Percentiles rank a stretch among this genome's conserved stretches.
Evolutionary conservation across 164 flowering plant species (phyloP).

Genomic region (Kingdonia uniflora): DNA sequence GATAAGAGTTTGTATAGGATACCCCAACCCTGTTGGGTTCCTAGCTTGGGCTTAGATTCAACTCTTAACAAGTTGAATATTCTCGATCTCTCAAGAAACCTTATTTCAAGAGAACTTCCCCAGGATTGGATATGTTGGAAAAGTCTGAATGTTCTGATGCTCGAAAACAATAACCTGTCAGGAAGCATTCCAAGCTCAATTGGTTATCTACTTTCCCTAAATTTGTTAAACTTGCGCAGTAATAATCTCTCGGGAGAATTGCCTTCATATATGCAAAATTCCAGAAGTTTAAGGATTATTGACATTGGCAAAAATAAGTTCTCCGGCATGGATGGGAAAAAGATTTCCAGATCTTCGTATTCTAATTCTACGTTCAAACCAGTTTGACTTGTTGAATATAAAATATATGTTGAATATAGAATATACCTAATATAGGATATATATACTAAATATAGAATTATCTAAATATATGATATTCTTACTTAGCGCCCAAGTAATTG

Average conservation of each 20-base stretch:
- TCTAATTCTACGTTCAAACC: slow-evolving; percentile 21
- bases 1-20: no score
- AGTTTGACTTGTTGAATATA: no score
- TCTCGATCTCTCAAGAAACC: slow-evolving; percentile 8
- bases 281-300: slow-evolving; percentile 8
- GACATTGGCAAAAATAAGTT: slow-evolving; percentile 27
- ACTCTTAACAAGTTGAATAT: no score
- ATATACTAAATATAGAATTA: no score
- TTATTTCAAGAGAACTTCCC: slow-evolving; percentile 7
- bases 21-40: no score
- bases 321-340: slow-evolving; percentile 19
- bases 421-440: no score
- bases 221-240: slow-evolving; percentile 10
- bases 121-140: neutral
- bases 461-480: no score
- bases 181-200: slow-evolving; percentile 24
- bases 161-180: slow-evolving; percentile 17
- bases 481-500: no score
- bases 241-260: slow-evolving; percentile 17
- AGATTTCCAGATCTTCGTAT: neutral
- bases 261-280: slow-evolving; percentile 15
- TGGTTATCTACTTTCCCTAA: neutral
- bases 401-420: no score
- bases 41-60: no score
- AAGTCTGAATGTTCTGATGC: slow-evolving; percentile 1